Percentiles rank a stretch among this genome's conserved stretches.
Evolutionary conservation across 441 rosid species (phyloP).

Genomic region (Metrosideros polymorpha): DNA sequence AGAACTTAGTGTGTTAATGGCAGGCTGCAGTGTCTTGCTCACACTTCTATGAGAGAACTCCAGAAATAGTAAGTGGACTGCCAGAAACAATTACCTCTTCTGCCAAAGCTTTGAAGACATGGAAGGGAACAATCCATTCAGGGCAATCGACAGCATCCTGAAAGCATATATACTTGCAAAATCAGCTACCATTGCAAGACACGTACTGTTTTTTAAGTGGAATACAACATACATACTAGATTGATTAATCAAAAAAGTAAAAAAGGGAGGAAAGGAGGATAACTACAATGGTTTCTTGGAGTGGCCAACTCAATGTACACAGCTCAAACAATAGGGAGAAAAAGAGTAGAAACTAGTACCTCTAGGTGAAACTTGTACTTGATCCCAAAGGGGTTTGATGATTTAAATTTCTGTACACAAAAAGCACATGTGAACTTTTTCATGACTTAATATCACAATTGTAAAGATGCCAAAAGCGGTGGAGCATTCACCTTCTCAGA

Average conservation of each 20-base stretch:
- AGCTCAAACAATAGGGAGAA: not conserved
- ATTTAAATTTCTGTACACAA: conserved; percentile 58
- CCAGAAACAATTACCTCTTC: conserved; percentile 54
- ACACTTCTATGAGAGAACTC: not conserved
- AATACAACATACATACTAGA: not conserved
- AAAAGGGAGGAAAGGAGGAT: not conserved
- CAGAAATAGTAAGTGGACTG: not conserved
- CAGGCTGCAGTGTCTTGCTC: not conserved
- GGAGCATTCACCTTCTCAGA: conserved; percentile 51
- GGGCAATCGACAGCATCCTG: conserved; percentile 99
- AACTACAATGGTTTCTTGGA: not conserved
- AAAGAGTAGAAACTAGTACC: conserved; percentile 28
- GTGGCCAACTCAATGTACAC: not conserved
- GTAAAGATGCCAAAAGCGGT: not conserved
- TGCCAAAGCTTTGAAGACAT: conserved; percentile 80
- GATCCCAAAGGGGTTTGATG: conserved; percentile 74
- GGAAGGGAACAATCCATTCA: conserved; percentile 95
- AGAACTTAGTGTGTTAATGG: not conserved
- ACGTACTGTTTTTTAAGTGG: not conserved
- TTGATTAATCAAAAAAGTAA: not conserved
- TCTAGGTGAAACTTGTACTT: conserved; percentile 89
- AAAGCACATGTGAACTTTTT: not conserved
- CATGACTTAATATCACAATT: not conserved
- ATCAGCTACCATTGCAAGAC: not conserved
- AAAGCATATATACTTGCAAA: not conserved